Percentiles rank a stretch among this genome's conserved stretches.
phyloP scores from a whole-genome alignment of 2,329 filamentous ascomycete species.

The Zasmidium cellare region DNA sequence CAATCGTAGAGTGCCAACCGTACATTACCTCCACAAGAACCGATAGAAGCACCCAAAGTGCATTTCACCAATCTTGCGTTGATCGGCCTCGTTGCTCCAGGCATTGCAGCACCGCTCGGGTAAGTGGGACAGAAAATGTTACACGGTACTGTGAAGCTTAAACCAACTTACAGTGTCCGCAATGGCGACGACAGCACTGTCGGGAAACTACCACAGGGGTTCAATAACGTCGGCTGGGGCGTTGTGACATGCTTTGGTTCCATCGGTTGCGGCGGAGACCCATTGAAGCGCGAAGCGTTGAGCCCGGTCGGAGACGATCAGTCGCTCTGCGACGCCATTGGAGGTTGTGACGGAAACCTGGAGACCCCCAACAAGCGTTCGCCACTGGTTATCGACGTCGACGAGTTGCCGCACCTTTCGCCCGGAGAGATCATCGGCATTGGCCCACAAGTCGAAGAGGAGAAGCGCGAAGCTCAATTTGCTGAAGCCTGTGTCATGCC shows the following conservation, averaged over 20 bases:
- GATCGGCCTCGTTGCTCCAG: background rate
- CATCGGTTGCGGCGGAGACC: no score
- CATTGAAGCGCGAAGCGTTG: no score
- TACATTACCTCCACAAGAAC: no score
- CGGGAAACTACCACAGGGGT: no score
- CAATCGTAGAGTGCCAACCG: no score
- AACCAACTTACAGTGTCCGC: no score
- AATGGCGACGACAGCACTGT: no score
- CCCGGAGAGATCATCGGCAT: background rate
- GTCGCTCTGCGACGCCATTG: background rate
- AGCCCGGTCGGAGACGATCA: background rate
- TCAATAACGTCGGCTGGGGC: no score
- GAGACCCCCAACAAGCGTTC: background rate
- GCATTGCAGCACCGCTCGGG: background rate
- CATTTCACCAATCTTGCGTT: background rate
- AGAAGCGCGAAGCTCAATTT: background rate
- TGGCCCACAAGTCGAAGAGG: background rate
- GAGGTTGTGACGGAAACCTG: background rate
- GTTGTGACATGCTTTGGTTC: no score
- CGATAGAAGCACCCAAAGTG: background rate
- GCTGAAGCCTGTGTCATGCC: background rate
- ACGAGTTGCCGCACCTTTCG: background rate
- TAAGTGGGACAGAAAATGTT: no score
- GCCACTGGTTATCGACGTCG: background rate
- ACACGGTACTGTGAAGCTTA: no score